Percentiles rank a stretch among this genome's conserved stretches.
Evolutionary conservation across 192 early-diverging fungal species (phyloP).

Genomic region (Podila verticillata): DNA sequence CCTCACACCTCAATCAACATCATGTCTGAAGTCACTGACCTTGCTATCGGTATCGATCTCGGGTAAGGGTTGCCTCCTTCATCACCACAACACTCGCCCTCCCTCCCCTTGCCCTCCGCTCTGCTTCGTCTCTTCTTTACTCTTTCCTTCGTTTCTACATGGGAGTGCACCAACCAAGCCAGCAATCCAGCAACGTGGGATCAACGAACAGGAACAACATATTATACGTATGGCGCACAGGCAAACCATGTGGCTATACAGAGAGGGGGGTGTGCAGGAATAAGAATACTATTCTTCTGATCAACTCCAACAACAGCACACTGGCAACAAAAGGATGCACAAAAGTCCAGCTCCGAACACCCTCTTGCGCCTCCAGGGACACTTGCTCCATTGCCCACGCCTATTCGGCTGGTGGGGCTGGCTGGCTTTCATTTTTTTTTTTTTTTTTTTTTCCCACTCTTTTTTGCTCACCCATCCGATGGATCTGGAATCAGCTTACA

Average conservation of each 20-base stretch:
- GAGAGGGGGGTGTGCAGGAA: no score
- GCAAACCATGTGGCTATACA: no score
- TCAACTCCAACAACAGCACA: no score
- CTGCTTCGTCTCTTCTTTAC: not conserved
- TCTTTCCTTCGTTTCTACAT: no score
- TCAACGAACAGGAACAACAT: no score
- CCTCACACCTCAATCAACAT: constrained; percentile 7
- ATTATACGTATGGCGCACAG: no score
- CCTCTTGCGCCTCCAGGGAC: no score
- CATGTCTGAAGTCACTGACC: constrained; percentile 49
- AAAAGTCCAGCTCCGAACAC: no score
- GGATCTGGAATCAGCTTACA: not conserved
- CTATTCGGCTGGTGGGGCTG: not conserved
- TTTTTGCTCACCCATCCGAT: not conserved
- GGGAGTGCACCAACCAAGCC: not conserved
- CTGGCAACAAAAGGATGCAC: no score
- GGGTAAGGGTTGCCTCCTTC: constrained; percentile 17
- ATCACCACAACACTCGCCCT: not conserved
- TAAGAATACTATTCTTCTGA: no score
- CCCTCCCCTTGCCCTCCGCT: not conserved
- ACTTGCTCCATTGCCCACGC: no score
- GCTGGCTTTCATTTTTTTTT: not conserved
- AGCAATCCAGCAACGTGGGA: not conserved
- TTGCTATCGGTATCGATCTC: constrained; percentile 47
- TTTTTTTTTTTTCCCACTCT: not conserved